Conservation (phyloP, 768 basidiomycete genomes). For the Suillus sp. region DNA sequence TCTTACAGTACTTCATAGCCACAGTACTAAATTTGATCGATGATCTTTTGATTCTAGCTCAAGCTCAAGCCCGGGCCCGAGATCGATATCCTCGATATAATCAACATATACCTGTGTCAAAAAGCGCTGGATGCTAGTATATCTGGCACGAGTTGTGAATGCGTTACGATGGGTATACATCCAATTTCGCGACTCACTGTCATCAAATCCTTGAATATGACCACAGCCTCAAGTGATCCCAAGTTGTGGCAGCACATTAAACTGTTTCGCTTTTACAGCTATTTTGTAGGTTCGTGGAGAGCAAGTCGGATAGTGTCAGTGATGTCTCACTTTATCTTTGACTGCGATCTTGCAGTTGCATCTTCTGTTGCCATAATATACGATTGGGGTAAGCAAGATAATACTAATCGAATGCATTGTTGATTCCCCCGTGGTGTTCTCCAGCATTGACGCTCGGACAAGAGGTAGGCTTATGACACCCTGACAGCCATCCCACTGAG, state of each 20-base stretch:
- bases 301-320: background rate
- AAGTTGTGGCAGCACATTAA: background rate
- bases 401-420: background rate
- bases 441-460: background rate
- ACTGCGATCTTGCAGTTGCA: background rate
- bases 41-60: too few relatives aligned
- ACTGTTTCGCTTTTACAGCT: background rate
- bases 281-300: constrained; percentile 1
- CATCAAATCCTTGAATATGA: background rate
- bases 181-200: background rate
- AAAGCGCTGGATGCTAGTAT: background rate
- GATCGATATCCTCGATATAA: background rate
- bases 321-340: background rate
- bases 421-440: background rate
- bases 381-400: background rate
- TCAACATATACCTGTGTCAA: background rate
- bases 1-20: too few relatives aligned
- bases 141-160: background rate
- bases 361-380: background rate
- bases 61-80: too few relatives aligned
- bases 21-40: too few relatives aligned
- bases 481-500: background rate
- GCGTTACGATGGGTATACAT: background rate
- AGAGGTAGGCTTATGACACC: background rate
- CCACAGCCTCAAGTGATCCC: background rate